Evolutionary conservation across 78 protist species (phyloP).

Genomic region (Bodo saltans): DNA sequence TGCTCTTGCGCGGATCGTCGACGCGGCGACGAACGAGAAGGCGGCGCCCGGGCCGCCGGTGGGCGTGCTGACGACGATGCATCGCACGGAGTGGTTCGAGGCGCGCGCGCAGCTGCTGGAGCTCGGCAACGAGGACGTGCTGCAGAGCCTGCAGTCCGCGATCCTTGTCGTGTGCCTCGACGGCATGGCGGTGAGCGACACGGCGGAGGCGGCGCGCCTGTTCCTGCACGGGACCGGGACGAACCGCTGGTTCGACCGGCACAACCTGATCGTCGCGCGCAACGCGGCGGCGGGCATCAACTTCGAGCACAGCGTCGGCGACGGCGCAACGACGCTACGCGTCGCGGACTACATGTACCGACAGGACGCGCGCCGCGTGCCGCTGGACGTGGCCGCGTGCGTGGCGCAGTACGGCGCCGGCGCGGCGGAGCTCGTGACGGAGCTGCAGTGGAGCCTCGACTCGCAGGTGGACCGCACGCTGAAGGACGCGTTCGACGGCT

Average conservation of each 20-base stretch:
- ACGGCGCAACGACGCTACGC: constrained; percentile 42
- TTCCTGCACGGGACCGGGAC: constrained; percentile 14
- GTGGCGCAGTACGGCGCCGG: background rate
- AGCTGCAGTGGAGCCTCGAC: background rate
- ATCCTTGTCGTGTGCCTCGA: constrained; percentile 42
- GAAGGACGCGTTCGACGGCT: background rate
- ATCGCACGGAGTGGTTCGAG: constrained; percentile 42
- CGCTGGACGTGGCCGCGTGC: background rate
- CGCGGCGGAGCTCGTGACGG: background rate
- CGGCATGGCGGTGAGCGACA: background rate
- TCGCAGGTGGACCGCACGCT: background rate
- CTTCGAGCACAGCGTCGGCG: constrained; percentile 48
- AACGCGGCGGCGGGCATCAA: constrained; percentile 39
- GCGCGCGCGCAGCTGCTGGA: background rate
- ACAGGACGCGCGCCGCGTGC: background rate
- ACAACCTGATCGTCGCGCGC: constrained; percentile 18
- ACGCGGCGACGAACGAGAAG: background rate
- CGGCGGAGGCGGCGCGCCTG: constrained; percentile 6
- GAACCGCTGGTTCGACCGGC: constrained; percentile 57
- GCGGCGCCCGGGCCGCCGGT: constrained; percentile 6
- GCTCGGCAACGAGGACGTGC: background rate
- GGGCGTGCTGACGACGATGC: constrained; percentile 25
- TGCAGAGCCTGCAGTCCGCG: constrained; percentile 28
- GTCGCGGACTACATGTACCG: constrained; percentile 13
- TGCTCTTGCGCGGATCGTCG: background rate